Conservation (phyloP, 192 early-diverging fungal genomes). For the Coemansia sp. region DNA sequence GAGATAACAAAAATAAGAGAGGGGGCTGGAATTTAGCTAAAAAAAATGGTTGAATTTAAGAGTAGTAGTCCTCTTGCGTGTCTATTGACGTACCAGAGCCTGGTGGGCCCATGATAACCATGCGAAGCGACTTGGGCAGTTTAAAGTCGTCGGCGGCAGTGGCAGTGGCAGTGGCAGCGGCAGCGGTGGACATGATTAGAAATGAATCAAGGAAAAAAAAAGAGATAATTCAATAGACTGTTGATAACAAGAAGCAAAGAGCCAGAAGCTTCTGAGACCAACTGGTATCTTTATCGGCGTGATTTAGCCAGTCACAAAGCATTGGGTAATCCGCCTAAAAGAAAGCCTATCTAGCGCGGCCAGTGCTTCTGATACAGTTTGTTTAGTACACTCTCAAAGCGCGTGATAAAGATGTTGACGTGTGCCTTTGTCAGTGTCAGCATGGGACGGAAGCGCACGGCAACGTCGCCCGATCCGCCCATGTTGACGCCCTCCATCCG, state of each 20-base stretch:
- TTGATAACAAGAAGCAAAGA: no score
- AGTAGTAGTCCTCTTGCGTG: background rate
- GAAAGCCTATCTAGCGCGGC: slow-evolving; percentile 14
- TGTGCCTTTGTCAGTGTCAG: slow-evolving; percentile 64
- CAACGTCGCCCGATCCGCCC: slow-evolving; percentile 61
- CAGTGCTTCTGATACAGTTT: slow-evolving; percentile 53
- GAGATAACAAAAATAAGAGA: no score
- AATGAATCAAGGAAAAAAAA: background rate
- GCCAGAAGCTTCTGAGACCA: no score
- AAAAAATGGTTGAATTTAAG: no score
- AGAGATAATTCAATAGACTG: no score
- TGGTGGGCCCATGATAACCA: slow-evolving; percentile 90
- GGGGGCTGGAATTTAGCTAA: no score
- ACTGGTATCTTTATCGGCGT: no score
- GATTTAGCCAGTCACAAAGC: background rate
- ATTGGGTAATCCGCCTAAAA: background rate
- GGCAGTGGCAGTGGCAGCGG: no score
- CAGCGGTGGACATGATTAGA: slow-evolving; percentile 11
- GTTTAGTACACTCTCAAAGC: slow-evolving; percentile 57
- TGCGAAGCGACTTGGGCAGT: slow-evolving; percentile 56
- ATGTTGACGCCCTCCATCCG: slow-evolving; percentile 64
- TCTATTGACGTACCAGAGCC: slow-evolving; percentile 68
- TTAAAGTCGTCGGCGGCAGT: slow-evolving; percentile 39
- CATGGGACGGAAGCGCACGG: slow-evolving; percentile 70
- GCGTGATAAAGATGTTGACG: slow-evolving; percentile 65